Evolutionary conservation across 345 rosid genomes (phyloP).

Genomic region (Moricandia arvensis): DNA sequence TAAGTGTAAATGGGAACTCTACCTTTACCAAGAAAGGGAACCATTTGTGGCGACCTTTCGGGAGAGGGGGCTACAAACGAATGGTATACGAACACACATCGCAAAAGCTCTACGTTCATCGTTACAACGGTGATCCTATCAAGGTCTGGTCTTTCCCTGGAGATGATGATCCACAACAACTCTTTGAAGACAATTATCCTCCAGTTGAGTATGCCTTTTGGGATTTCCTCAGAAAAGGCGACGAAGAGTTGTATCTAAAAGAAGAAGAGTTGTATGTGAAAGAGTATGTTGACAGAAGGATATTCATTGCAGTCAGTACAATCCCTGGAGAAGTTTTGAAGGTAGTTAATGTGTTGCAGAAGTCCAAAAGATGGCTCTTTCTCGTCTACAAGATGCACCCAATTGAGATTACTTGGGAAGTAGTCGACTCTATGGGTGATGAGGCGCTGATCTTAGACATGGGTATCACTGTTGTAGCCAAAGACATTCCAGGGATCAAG

Average conservation of each 20-base stretch:
- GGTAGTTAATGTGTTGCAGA: neutral
- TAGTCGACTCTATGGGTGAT: slow-evolving; percentile 3
- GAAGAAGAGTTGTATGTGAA: neutral
- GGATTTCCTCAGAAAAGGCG: neutral
- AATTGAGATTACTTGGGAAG: neutral
- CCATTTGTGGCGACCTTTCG: neutral
- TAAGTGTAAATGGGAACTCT: neutral
- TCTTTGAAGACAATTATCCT: neutral
- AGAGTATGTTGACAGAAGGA: neutral
- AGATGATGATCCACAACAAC: neutral
- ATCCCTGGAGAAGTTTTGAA: slow-evolving; percentile 1
- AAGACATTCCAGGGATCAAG: slow-evolving; percentile 11
- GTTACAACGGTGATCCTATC: neutral
- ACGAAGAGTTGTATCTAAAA: neutral
- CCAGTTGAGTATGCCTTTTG: neutral
- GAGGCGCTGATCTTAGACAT: slow-evolving; percentile 16
- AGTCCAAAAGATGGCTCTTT: neutral
- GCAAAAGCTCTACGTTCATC: neutral
- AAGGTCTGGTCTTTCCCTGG: neutral
- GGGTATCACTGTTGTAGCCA: slow-evolving; percentile 5
- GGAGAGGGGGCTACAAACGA: neutral
- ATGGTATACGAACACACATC: neutral
- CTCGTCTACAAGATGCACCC: slow-evolving; percentile 1
- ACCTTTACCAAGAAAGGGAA: neutral
- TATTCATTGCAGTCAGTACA: neutral